Conservation (phyloP, 2,329 filamentous ascomycete genomes). For the Incumbomyces delicatus region DNA sequence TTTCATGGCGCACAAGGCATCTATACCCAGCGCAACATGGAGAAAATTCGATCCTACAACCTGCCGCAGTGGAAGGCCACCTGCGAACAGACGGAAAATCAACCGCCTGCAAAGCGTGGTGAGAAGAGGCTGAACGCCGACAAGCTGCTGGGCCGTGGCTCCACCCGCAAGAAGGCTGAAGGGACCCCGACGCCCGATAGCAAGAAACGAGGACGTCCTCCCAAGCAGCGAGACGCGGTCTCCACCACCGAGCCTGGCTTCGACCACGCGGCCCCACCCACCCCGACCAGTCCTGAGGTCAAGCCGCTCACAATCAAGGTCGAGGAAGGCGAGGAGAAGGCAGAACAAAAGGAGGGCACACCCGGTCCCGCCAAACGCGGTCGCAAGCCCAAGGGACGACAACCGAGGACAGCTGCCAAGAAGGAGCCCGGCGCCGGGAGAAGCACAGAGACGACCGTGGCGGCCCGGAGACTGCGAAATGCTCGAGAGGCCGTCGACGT, state of each 20-base stretch:
- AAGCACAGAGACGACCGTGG: constrained; percentile 60
- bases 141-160: constrained; percentile 18
- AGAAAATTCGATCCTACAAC: constrained; percentile 93
- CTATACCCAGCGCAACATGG: constrained; percentile 93
- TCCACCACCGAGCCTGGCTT: constrained; percentile 31
- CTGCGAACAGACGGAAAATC: constrained; percentile 90
- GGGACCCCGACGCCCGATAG: constrained; percentile 29
- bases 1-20: constrained; percentile 93
- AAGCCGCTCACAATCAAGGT: constrained; percentile 29
- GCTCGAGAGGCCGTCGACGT: constrained; percentile 63
- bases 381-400: constrained; percentile 30
- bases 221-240: constrained; percentile 26
- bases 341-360: constrained; percentile 21
- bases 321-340: constrained; percentile 24
- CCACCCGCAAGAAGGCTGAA: constrained; percentile 32
- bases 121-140: constrained; percentile 31
- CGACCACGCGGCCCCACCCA: constrained; percentile 40
- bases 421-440: constrained; percentile 43
- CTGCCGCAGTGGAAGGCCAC: constrained; percentile 90
- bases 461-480: constrained; percentile 78
- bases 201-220: constrained; percentile 37
- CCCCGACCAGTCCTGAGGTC: constrained; percentile 41
- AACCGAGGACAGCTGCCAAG: constrained; percentile 42
- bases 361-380: constrained; percentile 27
- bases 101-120: constrained; percentile 83